Conservation (phyloP, 2,329 filamentous ascomycete genomes). For the Hansfordia pulvinata region DNA sequence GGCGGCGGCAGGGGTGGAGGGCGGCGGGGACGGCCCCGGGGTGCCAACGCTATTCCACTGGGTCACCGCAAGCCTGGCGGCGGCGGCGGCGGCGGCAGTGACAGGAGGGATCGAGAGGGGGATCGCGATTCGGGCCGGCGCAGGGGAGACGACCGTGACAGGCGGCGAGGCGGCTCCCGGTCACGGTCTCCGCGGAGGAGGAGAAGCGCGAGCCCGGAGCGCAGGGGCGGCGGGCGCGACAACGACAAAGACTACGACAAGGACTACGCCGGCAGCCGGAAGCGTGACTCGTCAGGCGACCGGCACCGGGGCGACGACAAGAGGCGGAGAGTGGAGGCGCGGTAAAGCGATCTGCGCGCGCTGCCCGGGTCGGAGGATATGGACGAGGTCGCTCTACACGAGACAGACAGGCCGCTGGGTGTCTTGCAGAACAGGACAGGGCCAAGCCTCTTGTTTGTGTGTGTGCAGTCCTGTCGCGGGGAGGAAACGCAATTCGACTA, state of each 20-base stretch:
- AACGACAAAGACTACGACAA: constrained; percentile 27
- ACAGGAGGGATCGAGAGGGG: constrained; percentile 17
- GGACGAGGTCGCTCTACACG: too few species aligned
- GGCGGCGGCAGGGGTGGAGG: too few species aligned
- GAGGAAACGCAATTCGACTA: too few species aligned
- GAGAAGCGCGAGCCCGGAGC: too few species aligned
- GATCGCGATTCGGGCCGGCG: constrained; percentile 22
- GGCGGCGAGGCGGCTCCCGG: constrained; percentile 23
- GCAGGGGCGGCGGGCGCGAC: too few species aligned
- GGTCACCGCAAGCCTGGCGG: constrained; percentile 40
- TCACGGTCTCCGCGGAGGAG: constrained; percentile 36
- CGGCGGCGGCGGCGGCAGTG: constrained; percentile 17
- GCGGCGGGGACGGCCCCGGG: constrained; percentile 32
- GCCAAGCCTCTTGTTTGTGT: too few species aligned
- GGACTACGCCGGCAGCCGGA: constrained; percentile 34
- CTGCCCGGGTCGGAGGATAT: too few species aligned
- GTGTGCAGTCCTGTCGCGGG: too few species aligned
- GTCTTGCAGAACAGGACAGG: too few species aligned
- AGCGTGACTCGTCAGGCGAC: constrained; percentile 43
- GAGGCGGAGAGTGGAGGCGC: constrained; percentile 38
- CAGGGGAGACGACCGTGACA: constrained; percentile 11
- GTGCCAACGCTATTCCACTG: constrained; percentile 58
- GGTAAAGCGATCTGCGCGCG: too few species aligned
- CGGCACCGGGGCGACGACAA: constrained; percentile 45
- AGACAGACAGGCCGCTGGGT: too few species aligned